These are phyloP conservation scores for Lasiosphaeria ovina DNA, from an alignment of 495 filamentous ascomycete species.

Conservation along the genomic window DNA sequence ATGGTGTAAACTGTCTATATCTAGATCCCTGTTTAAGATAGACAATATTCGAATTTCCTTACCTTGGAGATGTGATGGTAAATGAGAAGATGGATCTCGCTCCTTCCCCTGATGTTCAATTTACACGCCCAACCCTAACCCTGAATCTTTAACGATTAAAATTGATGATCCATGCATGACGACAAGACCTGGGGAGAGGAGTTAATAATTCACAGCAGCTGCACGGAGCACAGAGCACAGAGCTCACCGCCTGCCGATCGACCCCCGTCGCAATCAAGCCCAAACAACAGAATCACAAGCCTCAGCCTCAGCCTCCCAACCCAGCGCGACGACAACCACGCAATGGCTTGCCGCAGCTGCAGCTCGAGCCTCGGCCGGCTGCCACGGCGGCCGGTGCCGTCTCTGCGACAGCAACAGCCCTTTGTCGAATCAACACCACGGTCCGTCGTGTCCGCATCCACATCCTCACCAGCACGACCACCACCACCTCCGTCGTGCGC, in stretches of 20 bases:
- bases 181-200: conserved; percentile 1
- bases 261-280: neutral
- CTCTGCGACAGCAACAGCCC: conserved; percentile 14
- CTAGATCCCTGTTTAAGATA: too few species aligned
- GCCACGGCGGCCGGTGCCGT: conserved; percentile 15
- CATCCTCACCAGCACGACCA: neutral
- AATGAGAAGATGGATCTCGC: neutral
- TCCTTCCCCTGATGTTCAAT: too few species aligned
- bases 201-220: neutral
- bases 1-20: too few species aligned
- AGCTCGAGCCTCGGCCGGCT: conserved; percentile 20
- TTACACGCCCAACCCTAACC: conserved; percentile 25
- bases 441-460: neutral
- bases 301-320: neutral
- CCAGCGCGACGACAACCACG: neutral
- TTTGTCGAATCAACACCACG: neutral
- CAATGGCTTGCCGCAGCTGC: conserved; percentile 34
- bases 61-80: too few species aligned
- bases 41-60: too few species aligned
- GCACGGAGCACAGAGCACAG: neutral
- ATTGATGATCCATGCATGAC: conserved; percentile 13
- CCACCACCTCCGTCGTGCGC: neutral
- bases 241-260: neutral
- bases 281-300: too few species aligned
- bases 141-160: conserved; percentile 8